Conservation (phyloP, 2,329 filamentous ascomycete genomes). For the Colletotrichum sp. region DNA sequence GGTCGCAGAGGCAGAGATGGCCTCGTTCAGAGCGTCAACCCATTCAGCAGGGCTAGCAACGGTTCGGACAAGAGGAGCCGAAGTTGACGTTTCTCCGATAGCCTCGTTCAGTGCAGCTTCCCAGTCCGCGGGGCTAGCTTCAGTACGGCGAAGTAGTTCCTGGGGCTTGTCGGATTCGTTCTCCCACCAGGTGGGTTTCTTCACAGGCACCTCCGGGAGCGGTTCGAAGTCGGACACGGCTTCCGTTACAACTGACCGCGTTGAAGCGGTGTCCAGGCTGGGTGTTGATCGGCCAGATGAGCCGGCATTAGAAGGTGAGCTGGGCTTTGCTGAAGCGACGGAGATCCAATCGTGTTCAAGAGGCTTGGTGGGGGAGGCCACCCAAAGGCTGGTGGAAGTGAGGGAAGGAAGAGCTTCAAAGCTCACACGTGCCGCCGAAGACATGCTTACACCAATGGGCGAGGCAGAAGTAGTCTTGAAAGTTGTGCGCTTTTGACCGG, state of each 20-base stretch:
- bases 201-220: background rate
- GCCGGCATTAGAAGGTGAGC: background rate
- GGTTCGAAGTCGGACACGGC: constrained; percentile 8
- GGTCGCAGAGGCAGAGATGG: background rate
- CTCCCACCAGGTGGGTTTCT: constrained; percentile 19
- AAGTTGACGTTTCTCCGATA: background rate
- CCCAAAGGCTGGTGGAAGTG: constrained; percentile 40
- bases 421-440: constrained; percentile 25
- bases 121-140: constrained; percentile 20
- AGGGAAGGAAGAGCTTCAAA: constrained; percentile 33
- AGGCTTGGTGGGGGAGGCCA: background rate
- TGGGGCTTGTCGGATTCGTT: background rate
- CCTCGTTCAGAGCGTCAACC: constrained; percentile 19
- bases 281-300: constrained; percentile 11
- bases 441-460: constrained; percentile 19
- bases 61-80: background rate
- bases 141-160: background rate
- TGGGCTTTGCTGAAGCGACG: background rate
- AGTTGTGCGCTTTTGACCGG: constrained; percentile 23
- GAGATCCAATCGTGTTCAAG: constrained; percentile 26
- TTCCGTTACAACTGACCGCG: background rate
- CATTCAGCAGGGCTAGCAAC: constrained; percentile 14
- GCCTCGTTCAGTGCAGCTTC: constrained; percentile 14
- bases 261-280: constrained; percentile 10
- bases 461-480: constrained; percentile 23